Evolutionary conservation across 495 filamentous ascomycete species (phyloP).

Genomic region (Pseudevernia furfuracea): DNA sequence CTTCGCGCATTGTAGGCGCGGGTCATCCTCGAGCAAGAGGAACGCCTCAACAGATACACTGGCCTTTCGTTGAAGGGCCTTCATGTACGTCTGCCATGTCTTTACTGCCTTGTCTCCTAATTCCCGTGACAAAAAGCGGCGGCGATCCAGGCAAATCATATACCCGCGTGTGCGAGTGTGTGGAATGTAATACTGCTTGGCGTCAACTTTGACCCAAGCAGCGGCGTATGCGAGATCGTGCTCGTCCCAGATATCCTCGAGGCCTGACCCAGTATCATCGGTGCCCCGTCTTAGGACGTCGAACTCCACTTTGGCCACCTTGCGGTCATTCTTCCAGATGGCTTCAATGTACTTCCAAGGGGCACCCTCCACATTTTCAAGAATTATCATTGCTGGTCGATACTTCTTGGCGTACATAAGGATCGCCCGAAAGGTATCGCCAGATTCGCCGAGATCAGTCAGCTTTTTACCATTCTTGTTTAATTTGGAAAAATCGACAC

Average conservation of each 20-base stretch:
- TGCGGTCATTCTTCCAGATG: slow-evolving; percentile 35
- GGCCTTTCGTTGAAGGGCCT: slow-evolving; percentile 45
- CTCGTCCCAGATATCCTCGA: neutral
- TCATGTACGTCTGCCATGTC: slow-evolving; percentile 37
- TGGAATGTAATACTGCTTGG: slow-evolving; percentile 70
- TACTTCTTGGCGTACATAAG: slow-evolving; percentile 47
- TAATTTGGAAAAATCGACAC: slow-evolving; percentile 58
- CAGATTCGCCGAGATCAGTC: slow-evolving; percentile 55
- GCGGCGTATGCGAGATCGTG: slow-evolving; percentile 47
- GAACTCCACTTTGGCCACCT: neutral
- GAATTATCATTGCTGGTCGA: slow-evolving; percentile 56
- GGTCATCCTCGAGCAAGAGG: slow-evolving; percentile 51
- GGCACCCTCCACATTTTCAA: slow-evolving; percentile 65
- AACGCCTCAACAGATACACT: slow-evolving; percentile 59
- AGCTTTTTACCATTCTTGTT: slow-evolving; percentile 38
- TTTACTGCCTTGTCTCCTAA: slow-evolving; percentile 16
- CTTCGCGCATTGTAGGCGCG: slow-evolving; percentile 44
- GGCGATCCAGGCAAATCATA: slow-evolving; percentile 53
- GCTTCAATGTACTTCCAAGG: slow-evolving; percentile 53
- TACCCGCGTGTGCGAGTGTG: slow-evolving; percentile 72
- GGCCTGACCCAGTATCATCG: neutral
- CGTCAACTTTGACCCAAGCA: slow-evolving; percentile 45
- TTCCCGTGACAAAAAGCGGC: slow-evolving; percentile 23
- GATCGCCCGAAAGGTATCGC: slow-evolving; percentile 59
- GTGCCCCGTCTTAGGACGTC: neutral